Conservation (phyloP, 2,329 filamentous ascomycete genomes). For the Hymenoscyphus occultus region DNA sequence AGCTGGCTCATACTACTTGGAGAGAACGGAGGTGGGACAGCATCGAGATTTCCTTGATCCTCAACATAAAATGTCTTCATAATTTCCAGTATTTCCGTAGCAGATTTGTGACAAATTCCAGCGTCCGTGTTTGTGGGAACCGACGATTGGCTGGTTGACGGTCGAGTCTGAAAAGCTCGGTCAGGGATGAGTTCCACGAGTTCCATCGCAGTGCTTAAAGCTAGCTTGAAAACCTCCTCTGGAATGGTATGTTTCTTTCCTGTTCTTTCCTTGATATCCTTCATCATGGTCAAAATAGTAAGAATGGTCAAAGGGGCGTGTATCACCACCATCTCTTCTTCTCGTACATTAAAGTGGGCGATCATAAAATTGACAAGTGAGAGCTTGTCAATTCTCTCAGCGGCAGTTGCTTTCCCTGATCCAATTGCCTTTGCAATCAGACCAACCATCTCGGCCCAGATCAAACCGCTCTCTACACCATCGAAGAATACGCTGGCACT, state of each 20-base stretch:
- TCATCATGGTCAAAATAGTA: slow-evolving; percentile 57
- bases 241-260: slow-evolving; percentile 26
- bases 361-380: slow-evolving; percentile 78
- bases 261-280: slow-evolving; percentile 47
- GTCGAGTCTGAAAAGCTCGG: slow-evolving; percentile 52
- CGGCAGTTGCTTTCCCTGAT: slow-evolving; percentile 41
- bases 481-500: slow-evolving; percentile 97
- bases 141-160: slow-evolving; percentile 30
- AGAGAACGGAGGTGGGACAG: slow-evolving; percentile 56
- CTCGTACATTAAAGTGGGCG: slow-evolving; percentile 83
- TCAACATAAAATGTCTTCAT: slow-evolving; percentile 66
- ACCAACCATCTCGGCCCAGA: slow-evolving; percentile 78
- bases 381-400: slow-evolving; percentile 58
- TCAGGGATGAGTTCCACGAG: slow-evolving; percentile 64
- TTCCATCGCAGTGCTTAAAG: slow-evolving; percentile 50
- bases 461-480: slow-evolving; percentile 88
- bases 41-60: slow-evolving; percentile 68
- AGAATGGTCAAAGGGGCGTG: slow-evolving; percentile 77
- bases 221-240: slow-evolving; percentile 34
- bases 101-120: slow-evolving; percentile 37
- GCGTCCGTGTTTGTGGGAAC: slow-evolving; percentile 30
- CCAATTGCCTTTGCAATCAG: slow-evolving; percentile 62
- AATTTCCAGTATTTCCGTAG: slow-evolving; percentile 54
- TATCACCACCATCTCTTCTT: slow-evolving; percentile 90
- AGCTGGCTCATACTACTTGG: slow-evolving; percentile 56